Evolutionary conservation across 257 asterid species (phyloP).

Genomic region (Solanum medicagineum): DNA sequence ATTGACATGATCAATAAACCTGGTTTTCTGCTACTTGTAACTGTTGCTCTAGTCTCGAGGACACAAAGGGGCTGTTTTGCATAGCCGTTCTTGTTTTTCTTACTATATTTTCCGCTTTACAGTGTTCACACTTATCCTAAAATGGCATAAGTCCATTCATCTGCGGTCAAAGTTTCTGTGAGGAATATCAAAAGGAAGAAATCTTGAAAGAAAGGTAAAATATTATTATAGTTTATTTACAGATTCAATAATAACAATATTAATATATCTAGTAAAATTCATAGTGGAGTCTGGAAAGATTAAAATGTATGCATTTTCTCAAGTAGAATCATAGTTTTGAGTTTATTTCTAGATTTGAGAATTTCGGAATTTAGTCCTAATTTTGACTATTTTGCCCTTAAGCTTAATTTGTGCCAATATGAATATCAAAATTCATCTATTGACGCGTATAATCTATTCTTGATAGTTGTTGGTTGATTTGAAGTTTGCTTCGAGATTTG

Average conservation of each 20-base stretch:
- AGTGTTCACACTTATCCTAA: background rate
- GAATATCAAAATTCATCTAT: too few species aligned
- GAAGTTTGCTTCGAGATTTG: too few species aligned
- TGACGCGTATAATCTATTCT: too few species aligned
- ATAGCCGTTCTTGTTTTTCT: background rate
- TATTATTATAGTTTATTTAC: background rate
- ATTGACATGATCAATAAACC: background rate
- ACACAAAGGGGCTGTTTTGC: background rate
- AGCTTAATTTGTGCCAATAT: too few species aligned
- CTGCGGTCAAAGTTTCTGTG: background rate
- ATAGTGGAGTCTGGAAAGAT: rapidly evolving
- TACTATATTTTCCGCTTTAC: background rate
- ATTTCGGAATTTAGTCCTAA: too few species aligned
- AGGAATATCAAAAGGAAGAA: background rate
- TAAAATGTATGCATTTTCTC: too few species aligned
- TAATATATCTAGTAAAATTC: too few species aligned
- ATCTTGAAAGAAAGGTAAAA: background rate
- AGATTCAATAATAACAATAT: background rate
- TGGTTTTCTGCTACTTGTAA: background rate
- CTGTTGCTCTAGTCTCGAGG: slow-evolving; percentile 1
- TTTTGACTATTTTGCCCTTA: too few species aligned
- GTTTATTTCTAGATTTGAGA: too few species aligned
- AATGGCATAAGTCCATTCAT: background rate
- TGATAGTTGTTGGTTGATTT: too few species aligned
- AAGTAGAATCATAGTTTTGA: too few species aligned